Evolutionary conservation across 495 filamentous ascomycete genomes (phyloP).

Genomic region (Staphylotrichum longicolle): DNA sequence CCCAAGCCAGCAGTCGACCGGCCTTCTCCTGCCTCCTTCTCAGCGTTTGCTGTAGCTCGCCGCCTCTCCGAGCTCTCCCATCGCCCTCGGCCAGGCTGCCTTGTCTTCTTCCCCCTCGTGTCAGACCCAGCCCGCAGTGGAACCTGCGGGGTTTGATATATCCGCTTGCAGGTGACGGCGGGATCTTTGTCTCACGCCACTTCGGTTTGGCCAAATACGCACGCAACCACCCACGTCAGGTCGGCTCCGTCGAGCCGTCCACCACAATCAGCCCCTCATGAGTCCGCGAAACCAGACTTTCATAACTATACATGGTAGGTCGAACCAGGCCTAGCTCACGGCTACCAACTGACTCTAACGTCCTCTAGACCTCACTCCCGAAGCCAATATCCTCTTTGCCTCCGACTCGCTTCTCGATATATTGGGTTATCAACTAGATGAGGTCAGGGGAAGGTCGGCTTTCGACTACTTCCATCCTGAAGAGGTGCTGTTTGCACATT

Average conservation of each 20-base stretch:
- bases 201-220: constrained; percentile 17
- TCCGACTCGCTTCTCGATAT: constrained; percentile 82
- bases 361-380: constrained; percentile 62
- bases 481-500: constrained; percentile 71
- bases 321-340: constrained; percentile 5
- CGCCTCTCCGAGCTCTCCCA: constrained; percentile 10
- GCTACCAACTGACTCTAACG: constrained; percentile 10
- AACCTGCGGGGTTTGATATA: constrained; percentile 28
- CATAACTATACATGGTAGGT: constrained; percentile 87
- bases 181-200: constrained; percentile 45
- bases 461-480: constrained; percentile 88
- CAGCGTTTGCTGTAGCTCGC: constrained; percentile 24
- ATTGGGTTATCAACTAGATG: constrained; percentile 72
- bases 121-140: constrained; percentile 16
- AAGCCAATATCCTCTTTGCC: constrained; percentile 79
- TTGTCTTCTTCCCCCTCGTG: constrained; percentile 3
- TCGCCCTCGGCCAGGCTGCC: too few species aligned
- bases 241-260: constrained; percentile 39
- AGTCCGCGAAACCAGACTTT: constrained; percentile 70
- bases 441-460: constrained; percentile 72
- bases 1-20: constrained; percentile 13
- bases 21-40: constrained; percentile 10
- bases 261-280: constrained; percentile 53
- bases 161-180: constrained; percentile 44
- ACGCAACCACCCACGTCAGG: constrained; percentile 27